Evolutionary conservation across 768 basidiomycete species (phyloP), one percentile per base, ranked within the genome.

Genomic region (Wakefieldia striispora): DNA sequence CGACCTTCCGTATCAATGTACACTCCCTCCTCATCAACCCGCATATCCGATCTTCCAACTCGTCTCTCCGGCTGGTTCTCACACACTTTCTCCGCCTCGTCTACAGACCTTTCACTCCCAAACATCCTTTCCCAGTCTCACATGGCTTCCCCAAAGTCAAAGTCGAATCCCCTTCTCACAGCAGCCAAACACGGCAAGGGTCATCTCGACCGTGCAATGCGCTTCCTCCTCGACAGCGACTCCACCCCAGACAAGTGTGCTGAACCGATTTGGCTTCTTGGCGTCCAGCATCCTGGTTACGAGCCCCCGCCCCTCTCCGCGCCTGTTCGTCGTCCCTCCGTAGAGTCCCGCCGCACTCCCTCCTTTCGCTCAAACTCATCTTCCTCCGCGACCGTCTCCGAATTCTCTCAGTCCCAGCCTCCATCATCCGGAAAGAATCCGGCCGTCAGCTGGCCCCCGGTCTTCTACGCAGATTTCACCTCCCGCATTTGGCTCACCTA

Each of bases 401-500:
- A 69, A 11, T 60, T 71, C 17, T 72, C 73, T 4, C 68, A 74
- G 26, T 73, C 73, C 0, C 70, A 72, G 29, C 56, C 67, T 0
- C 56, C 69, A 2, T 29, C 27, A 0, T 64, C 74, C 6, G 43
- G 49, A 42, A 66, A 68, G 51, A 55, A 66, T 33, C 58, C 62
- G 12, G 65, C 65, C 1, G 68, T 61, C 13, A 73, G 80, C 60
- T 92, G 91, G 91, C 89, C 90, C 0, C 79, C 84, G 8, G 77
- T 79, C 31, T 97, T 97, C 65, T 93, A 94, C 61, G 75, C 79
- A 12, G 95, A 97, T 70, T 97, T 95, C 66, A 84, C 84, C 0
- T 90, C 90, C 1, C 76, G 88, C 6, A 75, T 97, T 43, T 97
- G 92, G 88, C 77, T 95, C 38, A 95, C 94, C 0, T 98, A 98